phyloP scores from a whole-genome alignment of 140 eudicot genomes.

The Erigeron philadelphicus region DNA sequence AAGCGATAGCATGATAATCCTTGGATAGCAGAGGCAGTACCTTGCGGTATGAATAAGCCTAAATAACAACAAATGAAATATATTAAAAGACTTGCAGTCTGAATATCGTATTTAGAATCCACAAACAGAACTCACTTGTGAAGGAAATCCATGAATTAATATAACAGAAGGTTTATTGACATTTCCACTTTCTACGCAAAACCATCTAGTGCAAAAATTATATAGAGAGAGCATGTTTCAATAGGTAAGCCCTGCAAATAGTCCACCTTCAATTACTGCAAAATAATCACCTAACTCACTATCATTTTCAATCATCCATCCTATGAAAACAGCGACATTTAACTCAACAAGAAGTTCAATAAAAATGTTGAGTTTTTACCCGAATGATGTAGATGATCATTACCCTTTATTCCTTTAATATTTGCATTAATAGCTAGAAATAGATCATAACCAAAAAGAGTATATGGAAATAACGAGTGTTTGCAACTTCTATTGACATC shows the following conservation, averaged over 20 bases:
- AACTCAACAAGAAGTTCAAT: conserved; percentile 16
- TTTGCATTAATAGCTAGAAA: too few species aligned
- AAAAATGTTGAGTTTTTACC: conserved; percentile 3
- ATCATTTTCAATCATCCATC: conserved; percentile 27
- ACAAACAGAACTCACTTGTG: conserved; percentile 61
- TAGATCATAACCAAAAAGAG: background rate
- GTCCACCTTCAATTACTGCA: conserved; percentile 69
- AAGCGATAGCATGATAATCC: conserved; percentile 66
- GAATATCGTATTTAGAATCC: background rate
- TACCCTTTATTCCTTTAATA: too few species aligned
- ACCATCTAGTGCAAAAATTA: conserved; percentile 95
- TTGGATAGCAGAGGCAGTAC: conserved; percentile 73
- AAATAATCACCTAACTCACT: conserved; percentile 32
- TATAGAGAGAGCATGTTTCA: conserved; percentile 65
- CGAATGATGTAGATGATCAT: conserved; percentile 7
- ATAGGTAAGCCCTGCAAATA: conserved; percentile 77
- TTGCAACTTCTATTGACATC: background rate
- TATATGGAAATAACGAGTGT: background rate
- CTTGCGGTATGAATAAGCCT: conserved; percentile 95
- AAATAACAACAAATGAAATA: conserved; percentile 25
- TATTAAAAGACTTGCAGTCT: background rate
- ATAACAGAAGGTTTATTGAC: conserved; percentile 58
- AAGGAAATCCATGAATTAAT: conserved; percentile 91
- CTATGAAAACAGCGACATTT: conserved; percentile 18
- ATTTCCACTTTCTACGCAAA: conserved; percentile 85